Conservation (phyloP, 768 basidiomycete genomes). For the Stropharia rugosoannulata region DNA sequence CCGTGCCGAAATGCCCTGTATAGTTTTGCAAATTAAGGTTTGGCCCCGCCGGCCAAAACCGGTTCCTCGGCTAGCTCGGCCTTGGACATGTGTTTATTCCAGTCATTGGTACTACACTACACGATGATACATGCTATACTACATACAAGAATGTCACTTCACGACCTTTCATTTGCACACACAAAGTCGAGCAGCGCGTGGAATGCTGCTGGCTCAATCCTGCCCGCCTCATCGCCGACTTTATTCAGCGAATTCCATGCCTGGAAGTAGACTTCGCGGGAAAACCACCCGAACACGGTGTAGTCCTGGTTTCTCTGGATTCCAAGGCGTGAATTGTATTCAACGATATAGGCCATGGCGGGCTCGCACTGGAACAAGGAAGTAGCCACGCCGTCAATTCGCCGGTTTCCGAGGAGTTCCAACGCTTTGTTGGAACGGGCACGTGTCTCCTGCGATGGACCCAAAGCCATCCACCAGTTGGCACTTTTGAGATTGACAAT, state of each 20-base stretch:
- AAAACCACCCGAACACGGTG: conserved; percentile 10
- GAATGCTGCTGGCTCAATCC: background rate
- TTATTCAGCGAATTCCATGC: background rate
- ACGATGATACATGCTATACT: background rate
- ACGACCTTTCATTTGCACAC: background rate
- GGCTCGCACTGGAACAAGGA: conserved; percentile 7
- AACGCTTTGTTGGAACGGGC: background rate
- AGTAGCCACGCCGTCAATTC: background rate
- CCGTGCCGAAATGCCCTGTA: conserved; percentile 33
- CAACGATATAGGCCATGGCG: conserved; percentile 15
- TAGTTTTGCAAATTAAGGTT: conserved; percentile 35
- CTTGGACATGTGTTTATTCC: background rate
- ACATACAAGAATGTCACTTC: background rate
- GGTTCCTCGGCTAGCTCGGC: background rate
- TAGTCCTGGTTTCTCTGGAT: conserved; percentile 1
- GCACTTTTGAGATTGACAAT: background rate
- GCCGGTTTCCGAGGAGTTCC: background rate
- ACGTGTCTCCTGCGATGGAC: background rate
- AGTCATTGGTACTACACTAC: background rate
- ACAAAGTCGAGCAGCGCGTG: background rate
- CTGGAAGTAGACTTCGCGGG: conserved; percentile 2
- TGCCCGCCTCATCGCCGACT: background rate
- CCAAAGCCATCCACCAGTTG: background rate
- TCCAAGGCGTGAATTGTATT: conserved; percentile 16
- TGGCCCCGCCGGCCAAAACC: background rate